These are phyloP conservation scores for Saksenaea oblongispora DNA, from an alignment of 371 early-diverging fungal genomes.

Conservation along the genomic window DNA sequence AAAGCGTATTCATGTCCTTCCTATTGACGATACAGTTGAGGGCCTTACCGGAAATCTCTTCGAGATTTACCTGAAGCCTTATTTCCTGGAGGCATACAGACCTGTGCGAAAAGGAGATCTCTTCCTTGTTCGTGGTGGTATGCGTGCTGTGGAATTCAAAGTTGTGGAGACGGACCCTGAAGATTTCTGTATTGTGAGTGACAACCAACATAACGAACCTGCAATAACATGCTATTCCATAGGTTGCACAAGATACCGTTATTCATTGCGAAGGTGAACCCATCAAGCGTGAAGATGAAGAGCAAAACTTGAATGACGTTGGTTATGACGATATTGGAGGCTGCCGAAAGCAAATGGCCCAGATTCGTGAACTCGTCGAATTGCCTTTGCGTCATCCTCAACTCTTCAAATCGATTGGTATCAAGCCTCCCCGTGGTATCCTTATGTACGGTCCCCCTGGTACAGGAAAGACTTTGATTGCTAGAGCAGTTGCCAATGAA, in stretches of 20 bases:
- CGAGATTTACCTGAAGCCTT: slow-evolving; percentile 96
- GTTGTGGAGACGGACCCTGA: slow-evolving; percentile 96
- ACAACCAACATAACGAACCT: neutral
- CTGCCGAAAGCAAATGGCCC: slow-evolving; percentile 98
- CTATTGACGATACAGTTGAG: slow-evolving; percentile 98
- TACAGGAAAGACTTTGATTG: slow-evolving; percentile 89
- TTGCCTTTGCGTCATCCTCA: slow-evolving; percentile 98
- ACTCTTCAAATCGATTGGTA: slow-evolving; percentile 97
- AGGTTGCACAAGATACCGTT: slow-evolving; percentile 96
- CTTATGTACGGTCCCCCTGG: slow-evolving; percentile 99
- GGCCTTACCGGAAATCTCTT: slow-evolving; percentile 97
- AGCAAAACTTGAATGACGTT: slow-evolving; percentile 90
- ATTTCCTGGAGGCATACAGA: slow-evolving; percentile 95
- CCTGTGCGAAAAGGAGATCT: slow-evolving; percentile 96
- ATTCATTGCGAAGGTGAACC: slow-evolving; percentile 98
- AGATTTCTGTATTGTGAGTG: slow-evolving; percentile 94
- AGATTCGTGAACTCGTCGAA: slow-evolving; percentile 99
- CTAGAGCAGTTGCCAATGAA: slow-evolving; percentile 77
- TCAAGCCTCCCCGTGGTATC: slow-evolving; percentile 98
- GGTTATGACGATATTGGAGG: slow-evolving; percentile 99
- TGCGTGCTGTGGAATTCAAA: slow-evolving; percentile 99
- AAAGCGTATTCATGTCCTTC: slow-evolving; percentile 93
- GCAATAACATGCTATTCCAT: neutral
- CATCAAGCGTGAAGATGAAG: slow-evolving; percentile 98
- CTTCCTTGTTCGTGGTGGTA: slow-evolving; percentile 96